Conservation (phyloP, 331 rosid species). For the Quercus tomentella region DNA sequence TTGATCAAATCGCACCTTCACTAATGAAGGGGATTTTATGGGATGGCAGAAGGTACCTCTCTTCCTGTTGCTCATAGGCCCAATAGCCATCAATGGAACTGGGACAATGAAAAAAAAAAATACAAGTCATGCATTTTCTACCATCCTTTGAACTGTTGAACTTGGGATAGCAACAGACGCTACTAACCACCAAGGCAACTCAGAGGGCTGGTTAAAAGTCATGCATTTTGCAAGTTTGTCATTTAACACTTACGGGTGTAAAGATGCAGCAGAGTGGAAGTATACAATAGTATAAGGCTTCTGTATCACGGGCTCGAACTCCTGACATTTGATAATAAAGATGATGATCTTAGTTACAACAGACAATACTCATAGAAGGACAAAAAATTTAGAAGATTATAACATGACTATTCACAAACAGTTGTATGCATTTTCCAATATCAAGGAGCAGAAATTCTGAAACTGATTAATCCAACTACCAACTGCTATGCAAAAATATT, state of each 20-base stretch:
- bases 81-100: too few species aligned
- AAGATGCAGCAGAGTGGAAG: conserved; percentile 95
- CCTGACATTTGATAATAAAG: conserved; percentile 52
- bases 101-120: too few species aligned
- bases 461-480: not conserved
- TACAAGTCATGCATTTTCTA: too few species aligned
- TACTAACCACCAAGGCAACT: not conserved
- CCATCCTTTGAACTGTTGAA: too few species aligned
- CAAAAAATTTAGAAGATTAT: not conserved
- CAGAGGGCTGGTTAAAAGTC: conserved; percentile 8
- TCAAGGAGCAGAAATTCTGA: conserved; percentile 4
- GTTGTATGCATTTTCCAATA: conserved; percentile 9
- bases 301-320: conserved; percentile 93
- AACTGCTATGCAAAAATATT: not conserved
- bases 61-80: too few species aligned
- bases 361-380: not conserved
- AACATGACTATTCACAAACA: not conserved
- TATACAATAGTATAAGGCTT: conserved; percentile 91
- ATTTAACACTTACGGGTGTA: conserved; percentile 72
- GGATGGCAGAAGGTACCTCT: too few species aligned
- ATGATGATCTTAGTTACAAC: not conserved
- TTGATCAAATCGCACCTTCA: not conserved
- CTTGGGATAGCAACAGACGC: too few species aligned
- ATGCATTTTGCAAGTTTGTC: conserved; percentile 12
- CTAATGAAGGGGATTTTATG: not conserved